Evolutionary conservation across 805 yeast genomes (phyloP).

Genomic region (Ogataea methylovora): DNA sequence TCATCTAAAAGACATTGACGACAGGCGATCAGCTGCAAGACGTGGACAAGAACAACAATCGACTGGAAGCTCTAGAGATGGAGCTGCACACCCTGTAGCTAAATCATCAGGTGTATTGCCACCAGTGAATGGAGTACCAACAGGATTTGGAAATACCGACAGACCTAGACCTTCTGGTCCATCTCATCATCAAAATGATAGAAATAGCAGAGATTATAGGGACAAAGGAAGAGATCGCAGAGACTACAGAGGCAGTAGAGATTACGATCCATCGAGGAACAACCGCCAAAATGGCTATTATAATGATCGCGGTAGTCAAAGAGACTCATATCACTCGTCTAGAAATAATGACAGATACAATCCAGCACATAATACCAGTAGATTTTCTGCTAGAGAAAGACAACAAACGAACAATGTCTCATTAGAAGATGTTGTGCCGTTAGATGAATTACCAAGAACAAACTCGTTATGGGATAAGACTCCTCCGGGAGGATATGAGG

Average conservation of each 20-base stretch:
- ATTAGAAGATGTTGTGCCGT: slow-evolving; percentile 33
- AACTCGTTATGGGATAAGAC: slow-evolving; percentile 62
- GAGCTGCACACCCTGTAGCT: not conserved
- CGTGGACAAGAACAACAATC: slow-evolving; percentile 4
- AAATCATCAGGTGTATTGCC: too few relatives aligned
- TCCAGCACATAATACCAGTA: slow-evolving; percentile 2
- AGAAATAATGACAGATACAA: not conserved
- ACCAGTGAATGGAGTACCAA: not conserved
- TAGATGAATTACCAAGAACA: slow-evolving; percentile 43
- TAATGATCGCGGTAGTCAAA: slow-evolving; percentile 14
- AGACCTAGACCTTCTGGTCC: not conserved
- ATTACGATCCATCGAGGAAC: slow-evolving; percentile 5
- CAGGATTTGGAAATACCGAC: not conserved
- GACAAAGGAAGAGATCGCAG: slow-evolving; percentile 8
- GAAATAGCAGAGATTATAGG: slow-evolving; percentile 4
- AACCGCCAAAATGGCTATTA: slow-evolving; percentile 11
- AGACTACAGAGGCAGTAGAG: slow-evolving; percentile 9
- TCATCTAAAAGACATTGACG: slow-evolving; percentile 6
- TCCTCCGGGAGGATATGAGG: slow-evolving; percentile 59
- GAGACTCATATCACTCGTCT: slow-evolving; percentile 8
- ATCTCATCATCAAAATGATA: slow-evolving; percentile 1
- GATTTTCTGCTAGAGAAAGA: slow-evolving; percentile 3
- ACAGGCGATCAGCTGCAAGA: slow-evolving; percentile 18
- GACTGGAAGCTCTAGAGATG: not conserved
- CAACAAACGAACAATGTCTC: slow-evolving; percentile 6